Base-by-base conservation (phyloP, 768 basidiomycete species). In the Mycena chlorophos region DNA sequence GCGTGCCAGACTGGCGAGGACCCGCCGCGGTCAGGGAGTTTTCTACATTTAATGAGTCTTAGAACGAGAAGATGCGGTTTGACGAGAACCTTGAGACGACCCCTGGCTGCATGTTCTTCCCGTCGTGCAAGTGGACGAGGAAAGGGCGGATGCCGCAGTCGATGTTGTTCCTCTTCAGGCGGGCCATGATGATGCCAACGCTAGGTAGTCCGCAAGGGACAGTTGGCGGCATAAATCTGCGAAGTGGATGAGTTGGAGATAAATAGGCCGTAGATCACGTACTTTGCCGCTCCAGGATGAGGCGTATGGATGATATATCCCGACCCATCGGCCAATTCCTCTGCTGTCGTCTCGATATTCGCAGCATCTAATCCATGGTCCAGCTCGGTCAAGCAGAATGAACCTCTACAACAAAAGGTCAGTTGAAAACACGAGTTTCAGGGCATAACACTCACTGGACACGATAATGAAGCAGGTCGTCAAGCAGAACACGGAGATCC, bases 291-390 rank as follows among this genome's bases (percentile, higher is more conserved):
- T 5, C 58, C 43, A 3, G 54, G 52, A 16, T 51, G 48, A 3
- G 72, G 73, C 0, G 73, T 72, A 62, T 75, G 61, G 22, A 75
- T 58, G 22, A 64, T 55, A 53, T 73, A 75, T 1, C 54, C 48
- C 17, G 52, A 56, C 0, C 69, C 73, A 26, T 66, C 60, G 1
- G 67, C 65, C 0, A 71, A 59, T 23, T 67, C 60, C 2, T 69
- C 73, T 8, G 74, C 74, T 2, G 69, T 73, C 1, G 75, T 76
- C 56, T 75, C 74, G 16, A 75, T 50, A 58, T 74, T 69, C 10
- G 63, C 50, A 14, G 68, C 70, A 49, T 77, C 75, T 10, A 76
- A 60, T 19, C 75, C 75, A 42, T 76, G 76, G 3, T 68, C 74
- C 12, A 73, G 56, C 54, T 77, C 76, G 6, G 75, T 77, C 28